Evolutionary conservation across 2,329 filamentous ascomycete genomes (phyloP), one percentile per base, ranked within the genome.

Genomic region (Neocatenulostroma microsporum): DNA sequence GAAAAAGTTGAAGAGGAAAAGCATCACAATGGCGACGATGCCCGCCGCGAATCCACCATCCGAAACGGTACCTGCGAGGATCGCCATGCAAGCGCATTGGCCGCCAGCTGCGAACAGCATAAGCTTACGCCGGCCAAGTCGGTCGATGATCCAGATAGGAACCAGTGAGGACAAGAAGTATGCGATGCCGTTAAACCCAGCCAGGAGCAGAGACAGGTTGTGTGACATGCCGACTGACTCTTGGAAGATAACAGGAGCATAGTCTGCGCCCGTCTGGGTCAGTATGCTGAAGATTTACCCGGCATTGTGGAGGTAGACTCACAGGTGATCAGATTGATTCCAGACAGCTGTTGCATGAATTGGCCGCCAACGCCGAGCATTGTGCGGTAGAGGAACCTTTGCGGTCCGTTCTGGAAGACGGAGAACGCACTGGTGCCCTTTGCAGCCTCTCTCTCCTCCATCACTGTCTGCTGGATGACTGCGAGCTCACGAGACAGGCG

Each of bases 81-180:
- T 53, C 9, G 62, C 62, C 67, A 72, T 71, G 40, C 67, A 71
- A 33, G 48, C 51, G 31, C 34, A 35, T 39, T 53, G 47, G 2
- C 56, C 58, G 11, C 44, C 42, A 18, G 49, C 50, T 11, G 50
- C 57, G 32, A 59, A 58, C 1, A 61, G 46, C 39, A 66, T 63
- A 4, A 66, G 51, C 40, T 62, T 63, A 13, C 63, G 54, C 18
- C 63, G 58, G 5, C 63, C 80, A 3, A 80, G 72, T 2, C 73
- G 70, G 55, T 82, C 78, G 18, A 82, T 61, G 5, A 57, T 48
- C 45, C 56, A 61, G 5, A 66, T 61, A 1, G 62, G 56, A 25
- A 63, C 50, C 15, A 60, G 44, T 1, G 61, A 55, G 1, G 59
- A 58, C 14, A 62, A 37, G 42, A 64, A 64, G 34, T 64, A 65